Base-by-base conservation (phyloP, 2,329 filamentous ascomycete genomes). In the Ophiostoma ulmi region DNA sequence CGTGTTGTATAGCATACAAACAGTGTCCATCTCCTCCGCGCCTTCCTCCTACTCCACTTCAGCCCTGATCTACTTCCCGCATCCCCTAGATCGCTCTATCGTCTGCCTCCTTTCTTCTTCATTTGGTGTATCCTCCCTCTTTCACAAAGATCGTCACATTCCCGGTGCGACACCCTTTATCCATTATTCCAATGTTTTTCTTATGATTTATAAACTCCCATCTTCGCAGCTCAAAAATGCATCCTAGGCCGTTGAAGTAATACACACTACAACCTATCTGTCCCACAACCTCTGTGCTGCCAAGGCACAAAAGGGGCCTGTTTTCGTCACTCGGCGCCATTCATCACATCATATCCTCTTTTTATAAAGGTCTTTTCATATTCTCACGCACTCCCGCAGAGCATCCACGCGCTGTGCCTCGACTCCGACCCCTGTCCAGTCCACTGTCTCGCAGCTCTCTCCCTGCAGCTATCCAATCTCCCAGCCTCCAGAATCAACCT, bases 81-180 rank as follows among this genome's bases (percentile, higher is more conserved):
- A 58, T 58, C 22, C 22, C 52, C 52, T 55, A 55, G 48, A 22
- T 55, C 48, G n/a, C 48, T 44, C 41, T 22, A 10, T 58, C 52
- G n/a, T 26, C 52, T 11, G 10, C 52, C 52, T 58, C n/a, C 52
- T 58, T 58, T 58, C 52, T 26, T n/a, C n/a, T 10, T 48, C 52
- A 58, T 26, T 58, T 58, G 52, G 52, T 14, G 52, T 8, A 10
- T 26, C 52, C n/a, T 17, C 52, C 52, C 52, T 26, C 17, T 26
- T 26, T 58, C 52, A 58, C 44, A 58, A 58, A 58, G 52, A 58
- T 58, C 52, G 52, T 58, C 52, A 58, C 52, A 26, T 58, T 58
- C 52, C 52, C 52, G 52, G 8, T 8, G 52, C 22, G 13, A 14
- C 52, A 55, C 20, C 20, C 48, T 55, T 55, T 55, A 22, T 22